Base-by-base conservation (phyloP, 2,329 filamentous ascomycete genomes). In the Aspergillus intermedius region DNA sequence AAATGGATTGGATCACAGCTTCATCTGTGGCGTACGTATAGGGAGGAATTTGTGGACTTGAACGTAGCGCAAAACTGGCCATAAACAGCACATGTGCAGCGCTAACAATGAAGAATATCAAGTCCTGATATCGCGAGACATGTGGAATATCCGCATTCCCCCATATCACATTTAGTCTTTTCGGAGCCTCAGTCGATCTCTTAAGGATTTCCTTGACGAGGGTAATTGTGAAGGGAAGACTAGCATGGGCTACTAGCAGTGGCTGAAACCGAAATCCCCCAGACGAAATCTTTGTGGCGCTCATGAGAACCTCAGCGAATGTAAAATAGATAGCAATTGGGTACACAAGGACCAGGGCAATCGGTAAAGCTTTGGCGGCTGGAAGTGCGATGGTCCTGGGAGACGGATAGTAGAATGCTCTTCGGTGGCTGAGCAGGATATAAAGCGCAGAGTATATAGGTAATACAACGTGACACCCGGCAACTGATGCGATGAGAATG, bases 381-480 rank as follows among this genome's bases (percentile, higher is more conserved):
- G 21, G 35, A 7, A 37, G 12, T 28, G 48, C 15, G 22, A 54
- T 46, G 12, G 48, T 43, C 28, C 52, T 40, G 1, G 49, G 52
- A 2, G 30, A 23, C 1, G 52, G 52, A 32, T 52, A 54, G 37
- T 54, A 54, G 15, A 54, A 54, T 12, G 17, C 23, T 17, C 41
- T n/a, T 12, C 3, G 12, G 10, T 21, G 40, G 17, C 49, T 54
- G 7, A 23, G 21, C 19, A 25, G 25, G n/a, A 54, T 50, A 43
- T 50, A 43, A 8, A 49, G 15, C 10, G 44, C 46, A 19, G 49
- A 49, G 44, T 54, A 54, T 15, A 49, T 19, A 4, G 52, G 41
- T 5, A 39, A 1, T 9, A 43, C 30, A 6, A 49, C 15, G 3
- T 42, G 25, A 46, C 49, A 52, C 3, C 49, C 45, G 12, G 39